Base-by-base conservation (phyloP, 306 rosid genomes). In the Oxytropis ochrocephala region DNA sequence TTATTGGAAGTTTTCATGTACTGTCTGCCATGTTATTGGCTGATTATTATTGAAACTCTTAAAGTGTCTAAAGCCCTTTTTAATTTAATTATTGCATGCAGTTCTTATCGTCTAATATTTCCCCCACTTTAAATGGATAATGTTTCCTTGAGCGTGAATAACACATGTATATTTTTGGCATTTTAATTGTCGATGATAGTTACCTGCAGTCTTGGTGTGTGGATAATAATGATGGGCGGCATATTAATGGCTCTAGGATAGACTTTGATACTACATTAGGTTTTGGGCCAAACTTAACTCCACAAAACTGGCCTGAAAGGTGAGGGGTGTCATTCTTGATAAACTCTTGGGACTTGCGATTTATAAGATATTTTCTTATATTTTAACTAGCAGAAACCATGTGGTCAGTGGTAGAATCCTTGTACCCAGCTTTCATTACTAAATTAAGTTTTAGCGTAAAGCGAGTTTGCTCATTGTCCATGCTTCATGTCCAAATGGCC, bases 1-100 rank as follows among this genome's bases (percentile, higher is more conserved):
- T 61, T 42, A 9, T 30, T 42, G 38, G 36, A 64, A 11, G 2
- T 74, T 72, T 70, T 63, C 38, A 42, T 61, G 75, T 56, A 70
- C 55, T 42, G 58, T 46, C 8, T 54, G 69, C 60, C 50, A 33
- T 9, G 5, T 47, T 52, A n/a, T 39, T 35, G 47, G 46, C 38
- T 42, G 62, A 19, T 62, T 11, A 8, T 10, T 14, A 11, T 42
- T 14, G 42, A 36, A 53, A 29, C 19, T 21, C 24, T 14, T 11
- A 7, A 63, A 41, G 29, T 41, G 56, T 38, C 53, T 24, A 18
- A 12, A 64, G 69, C 50, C 49, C 73, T n/a, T 60, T 12, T 47
- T 19, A 75, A 10, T 66, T 49, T 8, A 56, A 38, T 24, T 57
- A 14, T 35, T 13, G 48, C 43, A 41, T 39, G 6, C 32, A 59